Evolutionary conservation across 495 filamentous ascomycete genomes (phyloP).

Genomic region (Aeminium ludgeri): DNA sequence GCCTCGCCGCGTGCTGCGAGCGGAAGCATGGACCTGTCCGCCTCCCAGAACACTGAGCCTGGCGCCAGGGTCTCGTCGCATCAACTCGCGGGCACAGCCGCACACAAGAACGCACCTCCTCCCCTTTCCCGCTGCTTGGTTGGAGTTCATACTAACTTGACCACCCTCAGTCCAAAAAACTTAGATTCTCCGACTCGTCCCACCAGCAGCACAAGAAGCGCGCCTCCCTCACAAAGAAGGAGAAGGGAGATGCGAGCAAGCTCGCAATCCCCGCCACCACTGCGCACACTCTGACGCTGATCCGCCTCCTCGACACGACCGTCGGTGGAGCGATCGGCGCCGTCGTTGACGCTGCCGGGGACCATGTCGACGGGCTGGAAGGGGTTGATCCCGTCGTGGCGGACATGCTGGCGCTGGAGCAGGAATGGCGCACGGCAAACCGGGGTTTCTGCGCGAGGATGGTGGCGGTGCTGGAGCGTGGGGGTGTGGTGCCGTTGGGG

Average conservation of each 20-base stretch:
- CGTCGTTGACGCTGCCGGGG: neutral
- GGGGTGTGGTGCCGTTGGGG: neutral
- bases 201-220: neutral
- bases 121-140: too few species aligned
- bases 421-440: neutral
- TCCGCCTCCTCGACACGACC: neutral
- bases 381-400: neutral
- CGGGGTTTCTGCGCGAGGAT: neutral
- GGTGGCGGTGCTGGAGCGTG: neutral
- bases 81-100: too few species aligned
- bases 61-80: too few species aligned
- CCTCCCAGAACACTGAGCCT: too few species aligned
- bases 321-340: neutral
- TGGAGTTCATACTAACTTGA: too few species aligned
- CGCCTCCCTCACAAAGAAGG: neutral
- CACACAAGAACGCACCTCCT: too few species aligned
- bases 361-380: neutral
- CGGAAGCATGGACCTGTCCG: too few species aligned
- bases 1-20: too few species aligned
- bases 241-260: neutral
- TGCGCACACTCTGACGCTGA: neutral
- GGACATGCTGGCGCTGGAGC: neutral
- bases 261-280: neutral
- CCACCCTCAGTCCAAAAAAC: too few species aligned
- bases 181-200: neutral